These are phyloP conservation scores for Dissophora globulifera DNA, from an alignment of 192 early-diverging fungal species.

Conservation along the genomic window DNA sequence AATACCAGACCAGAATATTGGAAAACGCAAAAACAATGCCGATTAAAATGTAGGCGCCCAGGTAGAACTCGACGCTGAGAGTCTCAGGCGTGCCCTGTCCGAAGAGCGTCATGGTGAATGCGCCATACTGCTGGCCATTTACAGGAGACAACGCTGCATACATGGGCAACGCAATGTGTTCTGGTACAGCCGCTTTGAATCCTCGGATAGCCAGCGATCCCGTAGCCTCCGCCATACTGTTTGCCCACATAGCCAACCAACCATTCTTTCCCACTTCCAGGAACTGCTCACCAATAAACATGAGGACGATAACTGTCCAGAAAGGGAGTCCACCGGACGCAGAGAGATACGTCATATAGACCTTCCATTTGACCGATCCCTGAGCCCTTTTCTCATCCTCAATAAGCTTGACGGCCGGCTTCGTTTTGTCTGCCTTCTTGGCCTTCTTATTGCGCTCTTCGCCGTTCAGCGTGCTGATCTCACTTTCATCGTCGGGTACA, in stretches of 20 bases:
- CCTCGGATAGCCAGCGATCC: constrained; percentile 10
- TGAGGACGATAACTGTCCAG: constrained; percentile 65
- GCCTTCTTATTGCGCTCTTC: constrained; percentile 44
- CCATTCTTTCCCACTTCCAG: constrained; percentile 51
- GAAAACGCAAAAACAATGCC: constrained; percentile 54
- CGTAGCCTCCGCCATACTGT: constrained; percentile 17
- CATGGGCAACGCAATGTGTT: constrained; percentile 1
- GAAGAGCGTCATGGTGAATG: constrained; percentile 16
- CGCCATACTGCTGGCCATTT: neutral
- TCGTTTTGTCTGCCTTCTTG: constrained; percentile 44
- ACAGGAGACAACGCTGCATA: constrained; percentile 20
- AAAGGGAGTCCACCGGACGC: constrained; percentile 69
- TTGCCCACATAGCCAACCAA: constrained; percentile 67
- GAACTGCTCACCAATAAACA: constrained; percentile 43
- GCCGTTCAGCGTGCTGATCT: constrained; percentile 49
- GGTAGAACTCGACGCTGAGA: constrained; percentile 66
- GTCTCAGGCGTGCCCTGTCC: constrained; percentile 9
- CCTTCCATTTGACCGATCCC: constrained; percentile 75
- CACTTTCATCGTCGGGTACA: constrained; percentile 20
- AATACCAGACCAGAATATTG: constrained; percentile 36
- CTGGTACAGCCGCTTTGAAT: constrained; percentile 10
- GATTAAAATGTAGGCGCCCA: constrained; percentile 68
- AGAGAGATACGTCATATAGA: constrained; percentile 82
- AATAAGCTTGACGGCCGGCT: constrained; percentile 63
- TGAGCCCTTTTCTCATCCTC: constrained; percentile 85